Conservation (phyloP, 345 rosid genomes). For the Acer saccharum region DNA sequence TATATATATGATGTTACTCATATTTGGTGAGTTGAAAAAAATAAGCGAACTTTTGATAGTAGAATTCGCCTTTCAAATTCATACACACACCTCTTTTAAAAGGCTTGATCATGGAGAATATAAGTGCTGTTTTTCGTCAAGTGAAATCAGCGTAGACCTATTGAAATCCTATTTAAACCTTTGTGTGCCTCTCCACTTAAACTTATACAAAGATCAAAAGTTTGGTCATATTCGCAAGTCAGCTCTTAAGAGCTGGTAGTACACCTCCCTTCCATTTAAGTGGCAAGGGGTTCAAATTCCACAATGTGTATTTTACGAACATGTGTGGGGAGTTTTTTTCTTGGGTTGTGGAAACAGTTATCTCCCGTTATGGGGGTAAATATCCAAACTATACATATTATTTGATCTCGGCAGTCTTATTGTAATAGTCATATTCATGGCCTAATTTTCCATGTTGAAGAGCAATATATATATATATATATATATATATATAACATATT, state of each 20-base stretch:
- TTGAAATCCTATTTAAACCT: neutral
- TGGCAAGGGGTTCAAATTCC: too few species aligned
- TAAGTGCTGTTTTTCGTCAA: slow-evolving; percentile 24
- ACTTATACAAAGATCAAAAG: slow-evolving; percentile 1
- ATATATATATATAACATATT: neutral
- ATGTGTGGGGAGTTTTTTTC: too few species aligned
- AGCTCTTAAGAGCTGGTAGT: too few species aligned
- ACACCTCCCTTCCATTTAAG: too few species aligned
- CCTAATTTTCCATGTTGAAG: slow-evolving; percentile 25
- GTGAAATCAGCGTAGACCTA: slow-evolving; percentile 18
- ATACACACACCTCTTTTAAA: slow-evolving; percentile 15
- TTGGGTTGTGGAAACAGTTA: too few species aligned
- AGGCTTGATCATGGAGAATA: slow-evolving; percentile 16
- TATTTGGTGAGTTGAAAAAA: neutral
- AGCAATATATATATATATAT: neutral
- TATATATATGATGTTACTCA: neutral
- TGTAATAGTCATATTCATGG: slow-evolving; percentile 20
- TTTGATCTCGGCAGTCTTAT: too few species aligned
- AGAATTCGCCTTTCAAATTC: slow-evolving; percentile 30
- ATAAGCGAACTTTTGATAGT: slow-evolving; percentile 18
- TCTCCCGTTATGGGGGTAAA: too few species aligned
- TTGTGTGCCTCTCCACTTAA: neutral
- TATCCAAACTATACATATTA: too few species aligned
- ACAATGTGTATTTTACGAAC: too few species aligned
- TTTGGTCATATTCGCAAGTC: slow-evolving; percentile 12